phyloP scores from a whole-genome alignment of 2,329 filamentous ascomycete species.

The Nigrospora sphaerica region DNA sequence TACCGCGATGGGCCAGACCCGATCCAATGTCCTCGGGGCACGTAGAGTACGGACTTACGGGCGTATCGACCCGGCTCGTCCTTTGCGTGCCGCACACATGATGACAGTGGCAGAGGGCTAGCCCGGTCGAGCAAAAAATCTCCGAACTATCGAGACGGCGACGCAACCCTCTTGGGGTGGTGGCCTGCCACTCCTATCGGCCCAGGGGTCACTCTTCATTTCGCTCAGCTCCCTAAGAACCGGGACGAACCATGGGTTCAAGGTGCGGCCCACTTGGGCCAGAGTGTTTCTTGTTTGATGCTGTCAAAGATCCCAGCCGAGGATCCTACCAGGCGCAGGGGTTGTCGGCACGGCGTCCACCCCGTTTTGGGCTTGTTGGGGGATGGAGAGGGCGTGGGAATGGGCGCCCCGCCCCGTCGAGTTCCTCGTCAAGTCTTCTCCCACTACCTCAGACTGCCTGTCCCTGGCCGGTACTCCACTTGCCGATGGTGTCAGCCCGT shows the following conservation, averaged over 20 bases:
- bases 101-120: background rate
- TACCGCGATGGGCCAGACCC: no score
- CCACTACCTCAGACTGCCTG: no score
- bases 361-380: background rate
- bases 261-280: background rate
- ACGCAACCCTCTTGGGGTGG: background rate
- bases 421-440: no score
- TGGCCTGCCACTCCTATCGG: background rate
- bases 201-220: background rate
- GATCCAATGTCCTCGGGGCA: no score
- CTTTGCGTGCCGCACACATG: no score
- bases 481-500: no score
- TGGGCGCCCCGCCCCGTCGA: no score
- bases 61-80: no score
- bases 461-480: no score
- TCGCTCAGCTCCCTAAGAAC: background rate
- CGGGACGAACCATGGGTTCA: background rate
- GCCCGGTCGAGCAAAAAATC: slow-evolving; percentile 2
- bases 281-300: background rate
- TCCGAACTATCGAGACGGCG: slow-evolving; percentile 1
- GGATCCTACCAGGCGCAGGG: background rate
- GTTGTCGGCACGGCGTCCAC: background rate
- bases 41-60: no score
- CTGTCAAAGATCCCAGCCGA: background rate
- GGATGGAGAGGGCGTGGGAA: background rate